A percentile compares a stretch with the other conserved stretches of the same genome.
Conservation (phyloP, 352 stramenopile species). For the Hyaloperonospora arabidopsidis region DNA sequence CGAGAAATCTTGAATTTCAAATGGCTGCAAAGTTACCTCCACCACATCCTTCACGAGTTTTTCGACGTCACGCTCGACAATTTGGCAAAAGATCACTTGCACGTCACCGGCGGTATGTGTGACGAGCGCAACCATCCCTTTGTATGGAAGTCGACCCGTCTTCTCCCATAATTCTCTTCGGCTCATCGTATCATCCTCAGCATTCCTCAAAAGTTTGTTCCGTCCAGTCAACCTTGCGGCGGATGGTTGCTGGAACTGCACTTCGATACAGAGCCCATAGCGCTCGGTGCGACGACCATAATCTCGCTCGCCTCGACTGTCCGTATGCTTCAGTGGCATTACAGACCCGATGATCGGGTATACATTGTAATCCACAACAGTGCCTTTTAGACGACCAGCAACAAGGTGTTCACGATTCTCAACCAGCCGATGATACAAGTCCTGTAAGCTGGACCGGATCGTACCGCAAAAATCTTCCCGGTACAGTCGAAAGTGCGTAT, state of each 20-base stretch:
- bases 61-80: constrained; percentile 26
- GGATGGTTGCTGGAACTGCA: constrained; percentile 25
- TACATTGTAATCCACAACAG: constrained; percentile 30
- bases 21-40: constrained; percentile 31
- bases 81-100: constrained; percentile 32
- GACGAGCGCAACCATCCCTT: constrained; percentile 34
- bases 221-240: constrained; percentile 16
- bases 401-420: constrained; percentile 8
- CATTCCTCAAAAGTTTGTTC: constrained; percentile 4
- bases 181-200: constrained; percentile 14
- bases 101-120: constrained; percentile 10
- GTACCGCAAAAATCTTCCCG: constrained; percentile 34
- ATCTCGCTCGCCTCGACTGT: constrained; percentile 20
- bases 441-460: constrained; percentile 30
- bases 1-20: constrained; percentile 23
- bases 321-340: constrained; percentile 23
- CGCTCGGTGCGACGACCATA: constrained; percentile 13
- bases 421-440: constrained; percentile 21
- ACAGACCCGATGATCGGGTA: constrained; percentile 17
- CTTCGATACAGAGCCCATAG: constrained; percentile 29
- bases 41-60: constrained; percentile 25
- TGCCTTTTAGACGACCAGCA: constrained; percentile 15
- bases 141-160: constrained; percentile 23
- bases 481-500: constrained; percentile 42
- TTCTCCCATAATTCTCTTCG: constrained; percentile 30